These are phyloP conservation scores for Posidonia australis DNA, from an alignment of 106 monocot species.

Conservation along the genomic window DNA sequence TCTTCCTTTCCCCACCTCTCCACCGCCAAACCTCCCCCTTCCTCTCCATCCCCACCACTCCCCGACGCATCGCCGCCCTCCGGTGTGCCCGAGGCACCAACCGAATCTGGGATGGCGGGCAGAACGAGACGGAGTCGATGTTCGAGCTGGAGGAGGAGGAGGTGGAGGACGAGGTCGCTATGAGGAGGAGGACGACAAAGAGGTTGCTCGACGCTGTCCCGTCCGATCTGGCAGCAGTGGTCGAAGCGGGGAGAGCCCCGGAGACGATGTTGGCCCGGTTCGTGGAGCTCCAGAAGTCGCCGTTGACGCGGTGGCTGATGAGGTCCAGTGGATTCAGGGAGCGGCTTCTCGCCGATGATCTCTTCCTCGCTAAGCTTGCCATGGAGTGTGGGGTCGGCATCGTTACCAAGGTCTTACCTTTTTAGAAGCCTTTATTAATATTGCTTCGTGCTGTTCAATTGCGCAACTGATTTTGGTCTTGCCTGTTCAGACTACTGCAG, in stretches of 20 bases:
- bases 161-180: neutral
- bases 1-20: neutral
- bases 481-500: constrained; percentile 60
- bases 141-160: neutral
- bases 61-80: too few species aligned
- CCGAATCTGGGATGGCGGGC: too few species aligned
- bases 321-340: constrained; percentile 76
- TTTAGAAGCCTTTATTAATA: neutral
- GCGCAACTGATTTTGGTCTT: neutral
- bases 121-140: too few species aligned
- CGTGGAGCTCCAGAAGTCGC: constrained; percentile 51
- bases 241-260: constrained; percentile 44
- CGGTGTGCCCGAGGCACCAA: too few species aligned
- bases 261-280: constrained; percentile 36
- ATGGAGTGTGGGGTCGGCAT: constrained; percentile 87
- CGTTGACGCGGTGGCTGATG: constrained; percentile 59
- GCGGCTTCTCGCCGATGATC: constrained; percentile 75
- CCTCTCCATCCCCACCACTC: neutral
- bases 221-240: constrained; percentile 47
- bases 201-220: constrained; percentile 44
- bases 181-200: neutral
- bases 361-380: constrained; percentile 71
- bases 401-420: constrained; percentile 46
- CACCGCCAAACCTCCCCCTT: neutral
- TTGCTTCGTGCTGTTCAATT: neutral